phyloP scores from a whole-genome alignment of 129 eudicot species.

The Artemisia tridentata region DNA sequence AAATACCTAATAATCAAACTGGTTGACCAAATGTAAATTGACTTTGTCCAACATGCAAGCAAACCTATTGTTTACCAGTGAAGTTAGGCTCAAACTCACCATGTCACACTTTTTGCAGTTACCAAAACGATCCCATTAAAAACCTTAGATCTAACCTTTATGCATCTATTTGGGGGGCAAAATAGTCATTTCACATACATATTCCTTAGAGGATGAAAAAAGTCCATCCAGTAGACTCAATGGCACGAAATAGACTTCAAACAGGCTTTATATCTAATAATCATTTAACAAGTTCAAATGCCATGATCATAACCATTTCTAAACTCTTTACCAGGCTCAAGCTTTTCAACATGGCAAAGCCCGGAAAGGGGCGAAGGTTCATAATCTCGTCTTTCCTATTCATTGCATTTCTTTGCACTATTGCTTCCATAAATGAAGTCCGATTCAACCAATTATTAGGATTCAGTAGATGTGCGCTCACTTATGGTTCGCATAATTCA shows the following conservation, averaged over 20 bases:
- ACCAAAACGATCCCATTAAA: constrained; percentile 23
- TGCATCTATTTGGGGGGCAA: constrained; percentile 20
- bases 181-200: constrained; percentile 14
- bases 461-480: constrained; percentile 56
- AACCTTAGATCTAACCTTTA: constrained; percentile 7
- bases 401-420: constrained; percentile 62
- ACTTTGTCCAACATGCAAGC: constrained; percentile 29
- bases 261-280: constrained; percentile 39
- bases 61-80: constrained; percentile 24
- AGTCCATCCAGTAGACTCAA: constrained; percentile 40
- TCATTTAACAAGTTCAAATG: constrained; percentile 3
- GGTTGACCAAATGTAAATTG: constrained; percentile 39
- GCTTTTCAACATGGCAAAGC: constrained; percentile 42
- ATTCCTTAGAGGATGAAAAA: constrained; percentile 53
- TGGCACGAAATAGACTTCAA: constrained; percentile 38
- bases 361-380: constrained; percentile 46
- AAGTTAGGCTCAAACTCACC: constrained; percentile 57
- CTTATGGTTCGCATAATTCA: constrained; percentile 25
- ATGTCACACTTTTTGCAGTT: constrained; percentile 10
- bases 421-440: constrained; percentile 74
- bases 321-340: neutral
- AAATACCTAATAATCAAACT: constrained; percentile 44
- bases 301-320: constrained; percentile 27
- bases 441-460: constrained; percentile 50
- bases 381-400: constrained; percentile 60